These are phyloP conservation scores for Pseudozyma sp. DNA, from an alignment of 1,284 basidiomycete genomes.

Conservation along the genomic window DNA sequence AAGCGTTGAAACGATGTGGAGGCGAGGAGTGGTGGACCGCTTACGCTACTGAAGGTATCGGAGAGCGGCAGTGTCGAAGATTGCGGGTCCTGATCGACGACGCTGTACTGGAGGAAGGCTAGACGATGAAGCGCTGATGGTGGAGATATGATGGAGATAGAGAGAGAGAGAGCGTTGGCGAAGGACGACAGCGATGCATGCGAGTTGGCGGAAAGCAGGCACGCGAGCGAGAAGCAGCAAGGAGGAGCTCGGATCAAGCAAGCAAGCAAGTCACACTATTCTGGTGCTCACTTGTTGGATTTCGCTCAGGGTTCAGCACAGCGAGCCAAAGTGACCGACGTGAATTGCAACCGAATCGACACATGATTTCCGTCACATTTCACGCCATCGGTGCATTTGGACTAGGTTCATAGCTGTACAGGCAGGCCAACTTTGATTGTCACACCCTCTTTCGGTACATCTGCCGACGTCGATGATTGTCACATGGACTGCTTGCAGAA, in stretches of 20 bases:
- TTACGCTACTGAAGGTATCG: background rate
- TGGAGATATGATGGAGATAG: background rate
- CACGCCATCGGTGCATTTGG: too few species aligned
- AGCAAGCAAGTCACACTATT: background rate
- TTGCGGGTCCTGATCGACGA: background rate
- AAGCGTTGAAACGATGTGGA: background rate
- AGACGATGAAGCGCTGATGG: background rate
- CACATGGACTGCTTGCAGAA: too few species aligned
- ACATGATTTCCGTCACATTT: too few species aligned
- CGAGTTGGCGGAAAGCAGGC: background rate
- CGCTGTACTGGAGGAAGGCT: too few species aligned
- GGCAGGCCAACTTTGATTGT: too few species aligned
- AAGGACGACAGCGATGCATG: background rate
- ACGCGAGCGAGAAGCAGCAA: background rate
- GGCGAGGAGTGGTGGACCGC: background rate
- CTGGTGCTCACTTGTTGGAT: too few species aligned
- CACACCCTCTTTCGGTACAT: too few species aligned
- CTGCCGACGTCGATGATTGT: too few species aligned
- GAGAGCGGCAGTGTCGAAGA: background rate
- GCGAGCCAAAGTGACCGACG: too few species aligned
- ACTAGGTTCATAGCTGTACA: too few species aligned
- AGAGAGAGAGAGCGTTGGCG: background rate
- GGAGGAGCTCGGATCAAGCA: conserved; percentile 1
- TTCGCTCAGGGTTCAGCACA: too few species aligned
- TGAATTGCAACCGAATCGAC: too few species aligned